Conservation (phyloP, 352 stramenopile species). For the Plasmopara muralis region DNA sequence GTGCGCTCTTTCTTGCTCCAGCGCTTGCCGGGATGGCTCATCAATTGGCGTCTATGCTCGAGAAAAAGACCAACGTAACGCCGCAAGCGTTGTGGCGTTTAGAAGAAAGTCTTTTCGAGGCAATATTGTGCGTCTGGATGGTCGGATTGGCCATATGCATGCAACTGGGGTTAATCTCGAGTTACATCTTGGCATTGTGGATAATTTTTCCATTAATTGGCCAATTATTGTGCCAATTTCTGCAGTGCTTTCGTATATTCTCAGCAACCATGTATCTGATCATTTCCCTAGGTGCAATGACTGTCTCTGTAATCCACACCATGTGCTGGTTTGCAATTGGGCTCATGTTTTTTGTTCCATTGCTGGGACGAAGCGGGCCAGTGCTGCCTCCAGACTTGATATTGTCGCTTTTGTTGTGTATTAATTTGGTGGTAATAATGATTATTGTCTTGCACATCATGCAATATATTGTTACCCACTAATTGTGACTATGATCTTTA, state of each 20-base stretch:
- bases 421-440: constrained; percentile 39
- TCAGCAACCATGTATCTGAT: constrained; percentile 40
- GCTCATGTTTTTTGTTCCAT: constrained; percentile 69
- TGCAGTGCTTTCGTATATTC: constrained; percentile 34
- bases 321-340: constrained; percentile 47
- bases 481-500: constrained; percentile 11
- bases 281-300: constrained; percentile 40
- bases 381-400: constrained; percentile 51
- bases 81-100: constrained; percentile 39
- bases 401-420: constrained; percentile 38
- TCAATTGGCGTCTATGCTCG: constrained; percentile 30
- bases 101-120: constrained; percentile 61
- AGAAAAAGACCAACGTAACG: constrained; percentile 20
- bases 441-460: not conserved
- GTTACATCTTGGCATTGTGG: constrained; percentile 57
- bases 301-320: constrained; percentile 56
- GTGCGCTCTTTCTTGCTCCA: constrained; percentile 33
- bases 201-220: constrained; percentile 53
- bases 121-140: constrained; percentile 43
- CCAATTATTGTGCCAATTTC: constrained; percentile 32
- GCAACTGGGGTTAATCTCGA: constrained; percentile 39
- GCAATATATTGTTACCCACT: constrained; percentile 2
- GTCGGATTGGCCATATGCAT: constrained; percentile 32
- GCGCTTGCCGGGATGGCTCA: constrained; percentile 53
- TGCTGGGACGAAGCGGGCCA: constrained; percentile 56